A percentile compares a stretch with the other conserved stretches of the same genome.
phyloP scores from a whole-genome alignment of 805 yeast species.

The Komagataella phaffii region DNA sequence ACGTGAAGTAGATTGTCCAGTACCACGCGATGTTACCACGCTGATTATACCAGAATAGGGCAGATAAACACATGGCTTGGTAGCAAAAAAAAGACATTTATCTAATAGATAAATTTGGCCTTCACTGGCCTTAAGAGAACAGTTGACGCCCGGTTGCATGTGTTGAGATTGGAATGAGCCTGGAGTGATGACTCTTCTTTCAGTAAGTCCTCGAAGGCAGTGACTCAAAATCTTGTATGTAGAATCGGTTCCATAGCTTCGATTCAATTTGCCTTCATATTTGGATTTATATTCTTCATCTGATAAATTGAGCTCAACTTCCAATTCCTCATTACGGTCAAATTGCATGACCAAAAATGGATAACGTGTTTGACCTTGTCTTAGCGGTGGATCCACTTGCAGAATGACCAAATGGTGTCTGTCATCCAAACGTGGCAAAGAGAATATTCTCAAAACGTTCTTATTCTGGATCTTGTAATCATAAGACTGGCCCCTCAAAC shows the following conservation, averaged over 20 bases:
- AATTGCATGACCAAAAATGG: slow-evolving; percentile 88
- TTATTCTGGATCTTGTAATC: slow-evolving; percentile 90
- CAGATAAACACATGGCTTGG: slow-evolving; percentile 87
- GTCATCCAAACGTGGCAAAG: slow-evolving; percentile 91
- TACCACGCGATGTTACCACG: slow-evolving; percentile 80
- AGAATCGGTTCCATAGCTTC: slow-evolving; percentile 58
- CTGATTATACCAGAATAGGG: slow-evolving; percentile 72
- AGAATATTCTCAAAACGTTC: slow-evolving; percentile 81
- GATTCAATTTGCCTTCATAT: slow-evolving; percentile 63
- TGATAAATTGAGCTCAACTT: slow-evolving; percentile 73
- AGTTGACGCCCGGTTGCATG: slow-evolving; percentile 75
- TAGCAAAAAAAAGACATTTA: slow-evolving; percentile 77
- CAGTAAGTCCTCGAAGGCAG: slow-evolving; percentile 82
- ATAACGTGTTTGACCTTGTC: slow-evolving; percentile 97
- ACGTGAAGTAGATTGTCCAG: slow-evolving; percentile 62
- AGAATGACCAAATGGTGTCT: slow-evolving; percentile 76
- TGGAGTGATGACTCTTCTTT: slow-evolving; percentile 72
- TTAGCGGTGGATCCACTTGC: slow-evolving; percentile 91
- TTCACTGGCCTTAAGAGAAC: slow-evolving; percentile 91
- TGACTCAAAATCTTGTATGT: slow-evolving; percentile 82
- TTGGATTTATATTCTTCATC: slow-evolving; percentile 69
- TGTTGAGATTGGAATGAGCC: slow-evolving; percentile 69
- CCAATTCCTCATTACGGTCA: slow-evolving; percentile 80
- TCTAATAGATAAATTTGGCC: slow-evolving; percentile 92
- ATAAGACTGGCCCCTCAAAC: slow-evolving; percentile 94